Evolutionary conservation across 257 asterid genomes (phyloP), one percentile per base, ranked within the genome.

Genomic region (Catharanthus roseus): DNA sequence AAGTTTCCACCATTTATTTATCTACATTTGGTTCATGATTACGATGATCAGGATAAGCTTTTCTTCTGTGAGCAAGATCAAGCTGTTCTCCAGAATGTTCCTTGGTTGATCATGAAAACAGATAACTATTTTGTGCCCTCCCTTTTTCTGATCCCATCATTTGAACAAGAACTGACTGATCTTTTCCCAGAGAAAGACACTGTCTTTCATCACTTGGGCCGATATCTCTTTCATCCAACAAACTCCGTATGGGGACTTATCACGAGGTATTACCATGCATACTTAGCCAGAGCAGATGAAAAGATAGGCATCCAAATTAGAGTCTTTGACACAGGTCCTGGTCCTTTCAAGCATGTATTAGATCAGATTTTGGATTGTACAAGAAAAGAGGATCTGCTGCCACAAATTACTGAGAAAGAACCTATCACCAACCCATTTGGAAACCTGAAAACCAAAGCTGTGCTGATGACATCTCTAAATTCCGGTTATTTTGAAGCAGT

Each of bases 181-280:
- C 87, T 93, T 24, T 93, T 91, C 58, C 95, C 97, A 0, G 87
- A 89, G 28, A 89, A 84, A 73, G 96, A 79, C 71, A 73, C 81
- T 0, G 91, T 93, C 6, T 91, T 93, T 77, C 97, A 93, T 75
- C 75, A 84, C 71, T 68, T 89, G 80, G 87, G 98, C 6, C 80
- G 86, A 70, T 93, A 89, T 61, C 83, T 91, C 41, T 83, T 93
- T 58, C 95, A 91, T 67, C 98, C 96, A 0, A 82, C 96, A 5
- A 91, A 91, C 45, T 8, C 29, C 19, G 72, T 67, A 15, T 85
- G 91, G 93, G 93, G 91, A 6, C 90, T 88, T 70, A 72, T 90
- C 31, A 79, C 74, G 72, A 67, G 96, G 82, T 90, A 86, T 75
- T 72, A 90, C 18, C 74, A 84, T 55, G 86, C 95, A 64, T 88